Conservation (phyloP, 345 rosid species). For the Litchi chinensis region DNA sequence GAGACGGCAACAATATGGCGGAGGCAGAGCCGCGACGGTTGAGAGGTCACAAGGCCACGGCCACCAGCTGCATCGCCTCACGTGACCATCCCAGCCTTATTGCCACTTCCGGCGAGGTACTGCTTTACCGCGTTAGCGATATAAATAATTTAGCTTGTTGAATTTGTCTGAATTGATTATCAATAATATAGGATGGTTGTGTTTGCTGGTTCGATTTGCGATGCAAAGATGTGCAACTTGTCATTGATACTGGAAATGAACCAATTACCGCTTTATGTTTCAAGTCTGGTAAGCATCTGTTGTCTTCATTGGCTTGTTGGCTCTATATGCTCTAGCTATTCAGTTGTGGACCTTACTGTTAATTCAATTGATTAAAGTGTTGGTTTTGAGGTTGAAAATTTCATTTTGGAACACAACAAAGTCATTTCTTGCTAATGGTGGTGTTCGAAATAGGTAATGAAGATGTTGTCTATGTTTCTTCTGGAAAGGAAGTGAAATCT, state of each 20-base stretch:
- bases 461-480: conserved; percentile 67
- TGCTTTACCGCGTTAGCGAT: neutral
- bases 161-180: neutral
- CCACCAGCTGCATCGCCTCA: conserved; percentile 82
- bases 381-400: neutral
- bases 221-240: conserved; percentile 78
- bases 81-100: conserved; percentile 67
- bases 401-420: neutral
- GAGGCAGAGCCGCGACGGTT: conserved; percentile 68
- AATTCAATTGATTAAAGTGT: neutral
- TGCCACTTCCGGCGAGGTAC: conserved; percentile 80
- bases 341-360: neutral
- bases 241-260: conserved; percentile 62
- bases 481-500: conserved; percentile 67
- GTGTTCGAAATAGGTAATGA: conserved; percentile 59
- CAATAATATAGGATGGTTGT: conserved; percentile 65
- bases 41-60: conserved; percentile 73
- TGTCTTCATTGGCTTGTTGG: neutral
- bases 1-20: neutral
- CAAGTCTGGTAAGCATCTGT: conserved; percentile 56
- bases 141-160: neutral
- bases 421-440: neutral
- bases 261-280: conserved; percentile 76
- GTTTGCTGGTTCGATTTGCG: conserved; percentile 93
- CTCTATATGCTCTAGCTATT: neutral